Evolutionary conservation across 2,329 filamentous ascomycete species (phyloP), one percentile per base, ranked within the genome.

Genomic region (Monosporascus sp.): DNA sequence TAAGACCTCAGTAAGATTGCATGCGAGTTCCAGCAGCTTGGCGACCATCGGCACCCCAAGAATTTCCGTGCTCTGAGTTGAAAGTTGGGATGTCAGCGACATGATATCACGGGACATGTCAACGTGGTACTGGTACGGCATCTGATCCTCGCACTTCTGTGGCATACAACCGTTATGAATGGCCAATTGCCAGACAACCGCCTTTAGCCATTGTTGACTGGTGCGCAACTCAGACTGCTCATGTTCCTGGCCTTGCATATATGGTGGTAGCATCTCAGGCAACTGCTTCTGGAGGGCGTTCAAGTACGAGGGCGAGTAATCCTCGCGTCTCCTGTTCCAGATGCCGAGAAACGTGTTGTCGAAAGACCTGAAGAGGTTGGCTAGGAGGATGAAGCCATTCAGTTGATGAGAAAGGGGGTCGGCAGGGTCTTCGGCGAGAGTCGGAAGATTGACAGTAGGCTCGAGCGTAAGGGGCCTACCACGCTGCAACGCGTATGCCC

Each of bases 11-110:
- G 81, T 86, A 56, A 94, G 76, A 17, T 85, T 84, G 67, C 81
- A 87, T 14, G 88, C 84, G 37, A 92, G 81, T 60, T 92, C 87
- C 61, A 94, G 82, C 14, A 96, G 73, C 66, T 93, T 93, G 65
- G 92, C 89, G 55, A 94, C 87, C 70, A 95, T 69, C 25, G 87
- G 87, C 39, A 89, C 80, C 18, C 86, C 87, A 59, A 92, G 78
- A 3, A 92, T 75, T 58, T 93, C 89, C 74, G 90, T 86, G 44
- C 85, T 84, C 59, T 86, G 79, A 37, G 83, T 82, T 0, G 87
- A 86, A 63, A 94, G 87, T 50, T 87, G 82, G 17, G 84, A 82
- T 5, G 87, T 85, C 70, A 92, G 83, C 15, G 79, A 78, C 25
- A 89, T 64, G 7, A 90, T 64, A 54, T 89, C 85, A 46, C 79